Base-by-base conservation (phyloP, 2,329 filamentous ascomycete genomes). In the Talaromyces sp. region DNA sequence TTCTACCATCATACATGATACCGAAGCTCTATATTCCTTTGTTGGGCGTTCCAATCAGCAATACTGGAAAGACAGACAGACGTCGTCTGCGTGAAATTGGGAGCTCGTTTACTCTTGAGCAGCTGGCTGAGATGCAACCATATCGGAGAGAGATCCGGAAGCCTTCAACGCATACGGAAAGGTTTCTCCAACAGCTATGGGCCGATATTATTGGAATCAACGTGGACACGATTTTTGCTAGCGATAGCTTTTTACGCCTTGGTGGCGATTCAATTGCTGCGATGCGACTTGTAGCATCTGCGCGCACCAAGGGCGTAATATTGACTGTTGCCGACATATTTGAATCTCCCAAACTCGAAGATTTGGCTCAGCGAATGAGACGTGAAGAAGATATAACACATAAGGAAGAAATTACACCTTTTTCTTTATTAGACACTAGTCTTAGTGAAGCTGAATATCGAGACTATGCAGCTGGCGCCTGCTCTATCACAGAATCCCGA, bases 171-270 rank as follows among this genome's bases (percentile, higher is more conserved):
- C 16, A 47, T 11, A 60, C 31, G 3, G 70, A 70, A 62, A 41
- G 56, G 6, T 45, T 45, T 48, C 41, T 71, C 11, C 70, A 67
- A 33, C 14, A 64, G 14, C 50, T 71, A 5, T 74, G 70, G 69
- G 67, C 69, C 9, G 64, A 66, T 1, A 63, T 71, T n/a, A 64
- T 74, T 14, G 65, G 67, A 6, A 47, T 73, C 19, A 52, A 66
- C 1, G 19, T 63, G 2, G 66, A 69, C 2, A 45, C 65, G 6
- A 69, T 73, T 39, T 52, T 66, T 7, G 52, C 69, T 2, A 66
- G 71, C 19, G 69, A 72, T 19, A 70, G 68, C 37, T 76, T 76
- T 63, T 72, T 76, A 62, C 65, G 68, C 7, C 60, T 75, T 10
- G 74, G 74, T 19, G 70, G 70, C 1, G 70, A 72, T 48, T 71